Conservation (phyloP, 148 eudicot genomes). For the Nyssa sinensis region DNA sequence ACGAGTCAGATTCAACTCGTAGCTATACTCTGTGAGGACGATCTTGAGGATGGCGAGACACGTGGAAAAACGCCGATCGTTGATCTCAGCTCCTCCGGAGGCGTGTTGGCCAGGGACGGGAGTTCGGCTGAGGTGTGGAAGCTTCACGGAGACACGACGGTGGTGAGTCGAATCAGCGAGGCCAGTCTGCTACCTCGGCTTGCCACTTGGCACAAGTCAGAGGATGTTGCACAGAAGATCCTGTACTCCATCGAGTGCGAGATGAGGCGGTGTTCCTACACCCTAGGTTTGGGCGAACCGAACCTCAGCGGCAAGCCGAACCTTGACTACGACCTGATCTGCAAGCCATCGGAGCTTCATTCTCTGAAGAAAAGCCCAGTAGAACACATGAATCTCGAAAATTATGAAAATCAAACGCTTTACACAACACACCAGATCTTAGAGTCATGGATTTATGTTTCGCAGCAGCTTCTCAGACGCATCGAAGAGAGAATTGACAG, state of each 20-base stretch:
- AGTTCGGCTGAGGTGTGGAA: constrained; percentile 69
- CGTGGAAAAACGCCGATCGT: constrained; percentile 34
- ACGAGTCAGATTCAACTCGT: constrained; percentile 54
- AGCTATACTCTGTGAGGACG: constrained; percentile 47
- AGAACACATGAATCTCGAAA: constrained; percentile 27
- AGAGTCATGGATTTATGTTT: constrained; percentile 60
- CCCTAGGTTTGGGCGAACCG: constrained; percentile 77
- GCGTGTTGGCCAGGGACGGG: constrained; percentile 44
- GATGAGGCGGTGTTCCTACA: constrained; percentile 52
- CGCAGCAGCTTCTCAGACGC: constrained; percentile 30
- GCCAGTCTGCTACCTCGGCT: constrained; percentile 59
- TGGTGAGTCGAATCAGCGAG: constrained; percentile 55
- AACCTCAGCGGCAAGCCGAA: constrained; percentile 61
- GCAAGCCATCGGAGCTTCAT: constrained; percentile 59
- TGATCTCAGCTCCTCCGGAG: constrained; percentile 40
- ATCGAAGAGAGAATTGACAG: constrained; percentile 27
- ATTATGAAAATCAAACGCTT: constrained; percentile 45
- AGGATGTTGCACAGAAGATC: constrained; percentile 43
- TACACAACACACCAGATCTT: constrained; percentile 64
- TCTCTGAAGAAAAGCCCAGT: constrained; percentile 37
- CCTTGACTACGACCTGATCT: constrained; percentile 62
- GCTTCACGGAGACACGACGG: constrained; percentile 38
- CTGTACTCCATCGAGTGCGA: constrained; percentile 55
- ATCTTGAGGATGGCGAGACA: constrained; percentile 21
- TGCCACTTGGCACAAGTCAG: constrained; percentile 55